Base-by-base conservation (phyloP, 306 rosid species). In the Lathyrus sativus region DNA sequence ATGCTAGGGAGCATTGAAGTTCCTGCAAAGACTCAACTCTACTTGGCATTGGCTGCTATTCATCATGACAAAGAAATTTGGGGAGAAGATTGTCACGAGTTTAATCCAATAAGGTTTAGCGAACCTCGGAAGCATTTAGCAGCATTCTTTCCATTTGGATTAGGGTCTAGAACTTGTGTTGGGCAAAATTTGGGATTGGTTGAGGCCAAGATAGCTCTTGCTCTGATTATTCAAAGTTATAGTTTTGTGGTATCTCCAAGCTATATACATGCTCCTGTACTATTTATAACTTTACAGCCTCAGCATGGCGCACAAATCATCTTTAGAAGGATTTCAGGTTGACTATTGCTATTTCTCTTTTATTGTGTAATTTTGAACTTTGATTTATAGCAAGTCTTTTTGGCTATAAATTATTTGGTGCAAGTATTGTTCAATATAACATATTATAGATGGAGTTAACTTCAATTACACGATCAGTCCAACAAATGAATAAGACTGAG, bases 111-210 rank as follows among this genome's bases (percentile, higher is more conserved):
- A 45, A 82, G 93, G 68, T 88, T 88, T 50, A 41, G 66, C 0
- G 81, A 88, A 79, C 82, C 96, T 66, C 75, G 88, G 39, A 85
- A 76, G 43, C 87, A 84, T 79, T 66, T 81, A 45, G 92, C 89
- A 0, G 69, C 89, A 0, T 88, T 78, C 70, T 44, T 82, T 61
- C 89, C 93, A 7, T 88, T 91, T 15, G 87, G 88, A 29, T 59
- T 83, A 38, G 91, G 93, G 11, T 82, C 83, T 53, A 70, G 86
- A 68, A 78, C 74, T 10, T 91, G 96, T 6, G 81, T 84, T 1
- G 91, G 93, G 65, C 91, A 86, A 66, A 91, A 76, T 61, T 54
- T 87, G 72, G 91, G 91, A 3, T 9, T 88, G 71, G 74, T 72
- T 53, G 96, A 88, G 75, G 84, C 88, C 4, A 88, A 74, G 74